Percentiles rank a stretch among this genome's conserved stretches.
These are phyloP conservation scores for Paecilomyces sp. DNA, from an alignment of 2,329 filamentous ascomycete species.

Conservation along the genomic window DNA sequence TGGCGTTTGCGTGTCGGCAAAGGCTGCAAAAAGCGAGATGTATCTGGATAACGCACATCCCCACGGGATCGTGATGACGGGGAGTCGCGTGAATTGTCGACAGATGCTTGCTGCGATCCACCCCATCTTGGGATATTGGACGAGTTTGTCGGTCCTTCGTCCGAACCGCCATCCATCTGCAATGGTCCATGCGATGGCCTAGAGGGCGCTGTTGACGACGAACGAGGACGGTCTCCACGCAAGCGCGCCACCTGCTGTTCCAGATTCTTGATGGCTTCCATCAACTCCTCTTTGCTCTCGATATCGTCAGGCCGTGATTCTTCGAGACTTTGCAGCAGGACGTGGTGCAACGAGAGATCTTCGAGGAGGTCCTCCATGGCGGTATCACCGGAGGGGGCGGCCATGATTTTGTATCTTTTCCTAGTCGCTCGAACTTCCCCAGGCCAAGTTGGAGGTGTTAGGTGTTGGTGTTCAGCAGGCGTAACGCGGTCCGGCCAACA, in stretches of 20 bases:
- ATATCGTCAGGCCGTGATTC: slow-evolving; percentile 16
- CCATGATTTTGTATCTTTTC: slow-evolving; percentile 1
- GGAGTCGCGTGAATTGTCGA: slow-evolving; percentile 3
- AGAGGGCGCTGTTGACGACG: background rate
- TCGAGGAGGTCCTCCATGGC: slow-evolving; percentile 21
- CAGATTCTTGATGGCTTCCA: slow-evolving; percentile 15
- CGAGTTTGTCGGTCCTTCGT: background rate
- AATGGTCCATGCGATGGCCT: background rate
- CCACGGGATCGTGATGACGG: background rate
- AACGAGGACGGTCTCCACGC: slow-evolving; percentile 7
- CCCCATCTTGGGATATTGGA: background rate
- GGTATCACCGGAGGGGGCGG: slow-evolving; percentile 6
- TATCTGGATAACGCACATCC: background rate
- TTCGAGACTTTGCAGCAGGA: slow-evolving; percentile 22
- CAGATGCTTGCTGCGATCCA: background rate
- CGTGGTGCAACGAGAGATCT: slow-evolving; percentile 23
- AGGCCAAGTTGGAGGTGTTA: background rate
- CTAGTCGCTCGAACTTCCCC: background rate
- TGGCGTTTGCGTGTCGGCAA: slow-evolving; percentile 10
- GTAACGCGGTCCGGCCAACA: background rate
- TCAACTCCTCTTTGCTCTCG: slow-evolving; percentile 19
- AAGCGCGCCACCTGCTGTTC: slow-evolving; percentile 17
- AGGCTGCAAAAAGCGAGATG: slow-evolving; percentile 2
- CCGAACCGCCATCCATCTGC: slow-evolving; percentile 11
- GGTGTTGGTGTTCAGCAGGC: background rate